Percentiles rank a stretch among this genome's conserved stretches.
Evolutionary conservation across 2,329 filamentous ascomycete species (phyloP).

Genomic region (Zasmidium angulare): DNA sequence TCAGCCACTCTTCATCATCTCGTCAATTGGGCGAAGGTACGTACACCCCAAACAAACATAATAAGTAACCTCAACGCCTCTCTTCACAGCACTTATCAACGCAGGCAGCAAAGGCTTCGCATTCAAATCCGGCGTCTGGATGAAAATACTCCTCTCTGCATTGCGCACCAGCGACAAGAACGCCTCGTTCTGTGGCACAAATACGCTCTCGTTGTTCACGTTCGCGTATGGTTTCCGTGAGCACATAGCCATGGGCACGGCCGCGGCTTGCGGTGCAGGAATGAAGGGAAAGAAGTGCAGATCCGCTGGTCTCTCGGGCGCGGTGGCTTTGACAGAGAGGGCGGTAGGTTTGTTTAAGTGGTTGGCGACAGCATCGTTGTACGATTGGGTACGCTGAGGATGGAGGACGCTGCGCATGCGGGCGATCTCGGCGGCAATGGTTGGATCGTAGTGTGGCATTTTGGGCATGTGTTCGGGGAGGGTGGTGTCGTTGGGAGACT

Average conservation of each 20-base stretch:
- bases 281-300: constrained; percentile 56
- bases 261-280: constrained; percentile 39
- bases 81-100: constrained; percentile 62
- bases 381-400: constrained; percentile 51
- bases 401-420: constrained; percentile 61
- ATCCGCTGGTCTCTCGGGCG: constrained; percentile 42
- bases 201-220: constrained; percentile 59
- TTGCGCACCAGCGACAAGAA: constrained; percentile 70
- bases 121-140: constrained; percentile 76
- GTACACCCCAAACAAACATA: constrained; percentile 69
- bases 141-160: constrained; percentile 65
- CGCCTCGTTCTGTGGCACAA: constrained; percentile 72
- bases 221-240: constrained; percentile 67
- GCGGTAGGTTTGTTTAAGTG: constrained; percentile 55
- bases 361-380: constrained; percentile 59
- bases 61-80: constrained; percentile 67
- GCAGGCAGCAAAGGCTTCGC: constrained; percentile 66
- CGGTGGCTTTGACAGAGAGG: constrained; percentile 38
- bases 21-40: too few species aligned
- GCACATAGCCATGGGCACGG: constrained; percentile 29
- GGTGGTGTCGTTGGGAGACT: constrained; percentile 16
- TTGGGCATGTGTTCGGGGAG: constrained; percentile 59
- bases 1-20: too few species aligned
- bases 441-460: constrained; percentile 63
- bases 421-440: constrained; percentile 60